Base-by-base conservation (phyloP, 768 basidiomycete genomes). In the Hydnomerulius pinastri region DNA sequence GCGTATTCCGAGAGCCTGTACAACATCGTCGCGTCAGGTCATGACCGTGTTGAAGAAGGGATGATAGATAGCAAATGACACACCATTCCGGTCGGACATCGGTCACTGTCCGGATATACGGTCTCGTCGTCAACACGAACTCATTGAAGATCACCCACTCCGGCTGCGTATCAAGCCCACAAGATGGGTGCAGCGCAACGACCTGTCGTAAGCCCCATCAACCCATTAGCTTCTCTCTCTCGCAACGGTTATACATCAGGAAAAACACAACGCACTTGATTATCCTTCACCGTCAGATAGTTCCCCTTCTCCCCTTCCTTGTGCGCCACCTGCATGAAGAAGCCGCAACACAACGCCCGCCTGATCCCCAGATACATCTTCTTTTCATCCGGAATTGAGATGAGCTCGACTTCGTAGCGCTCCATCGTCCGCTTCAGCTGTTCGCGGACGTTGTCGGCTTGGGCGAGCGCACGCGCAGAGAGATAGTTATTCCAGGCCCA, bases 281-380 rank as follows among this genome's bases (percentile, higher is more conserved):
- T 90, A 67, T 99, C 96, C 72, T 98, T 98, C 51, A 97, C 85
- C 0, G 95, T 99, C 54, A 87, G 54, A 64, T 99, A 98, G 47
- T 78, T 80, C 2, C 86, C 82, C 69, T 92, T 94, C 65, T 92
- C 91, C 3, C 92, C 91, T 64, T 95, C 93, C 67, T 91, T 90
- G 69, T 97, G 93, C 6, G 95, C 97, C 11, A 92, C 83, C 65
- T 98, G 96, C 96, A 97, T 98, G 73, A 98, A 99, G 78, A 91
- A 99, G 2, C 95, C 97, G 58, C 87, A 89, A 4, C 90, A 87
- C 18, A 98, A 76, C 0, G 88, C 87, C 69, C 86, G 85, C 23
- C 92, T 82, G 48, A 98, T 85, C 57, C 86, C 86, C 46, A 72
- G 55, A 67, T 82, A 87, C 55, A 87, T 80, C 63, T 86, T 89